These are phyloP conservation scores for Mortierella alpina DNA, from an alignment of 192 early-diverging fungal species.

Conservation along the genomic window DNA sequence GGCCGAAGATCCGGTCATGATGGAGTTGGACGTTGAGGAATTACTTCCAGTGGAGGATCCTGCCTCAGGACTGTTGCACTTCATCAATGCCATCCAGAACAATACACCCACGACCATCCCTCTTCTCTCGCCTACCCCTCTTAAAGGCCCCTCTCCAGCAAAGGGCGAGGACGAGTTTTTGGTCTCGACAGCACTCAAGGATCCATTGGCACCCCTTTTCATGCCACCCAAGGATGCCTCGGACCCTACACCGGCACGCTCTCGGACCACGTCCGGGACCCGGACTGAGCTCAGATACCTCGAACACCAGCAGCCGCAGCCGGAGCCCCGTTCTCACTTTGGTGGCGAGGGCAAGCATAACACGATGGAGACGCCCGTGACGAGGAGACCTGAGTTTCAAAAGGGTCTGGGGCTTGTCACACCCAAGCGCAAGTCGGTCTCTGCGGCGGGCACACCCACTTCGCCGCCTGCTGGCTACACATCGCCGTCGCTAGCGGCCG, in stretches of 20 bases:
- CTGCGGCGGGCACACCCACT: constrained; percentile 1
- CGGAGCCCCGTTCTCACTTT: constrained; percentile 16
- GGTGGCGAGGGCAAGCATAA: neutral
- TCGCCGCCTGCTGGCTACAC: constrained; percentile 12
- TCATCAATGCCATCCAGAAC: constrained; percentile 2
- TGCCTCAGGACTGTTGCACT: constrained; percentile 6
- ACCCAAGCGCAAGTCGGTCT: constrained; percentile 10
- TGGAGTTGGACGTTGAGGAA: constrained; percentile 18
- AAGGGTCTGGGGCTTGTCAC: neutral
- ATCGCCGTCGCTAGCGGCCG: constrained; percentile 33
- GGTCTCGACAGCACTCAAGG: too few species aligned
- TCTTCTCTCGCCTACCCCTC: constrained; percentile 6
- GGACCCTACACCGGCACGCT: neutral
- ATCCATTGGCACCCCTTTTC: too few species aligned
- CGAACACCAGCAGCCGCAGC: constrained; percentile 18
- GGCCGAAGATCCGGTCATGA: constrained; percentile 15
- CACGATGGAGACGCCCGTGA: constrained; percentile 8
- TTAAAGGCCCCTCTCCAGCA: neutral
- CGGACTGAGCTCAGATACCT: constrained; percentile 20
- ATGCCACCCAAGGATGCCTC: neutral
- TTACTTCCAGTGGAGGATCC: constrained; percentile 13
- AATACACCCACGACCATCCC: neutral
- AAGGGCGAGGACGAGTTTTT: neutral
- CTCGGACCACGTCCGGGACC: constrained; percentile 7
- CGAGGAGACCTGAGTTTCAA: neutral